A percentile compares a stretch with the other conserved stretches of the same genome.
phyloP scores from a whole-genome alignment of 345 rosid genomes.

The Brassica cretica region DNA sequence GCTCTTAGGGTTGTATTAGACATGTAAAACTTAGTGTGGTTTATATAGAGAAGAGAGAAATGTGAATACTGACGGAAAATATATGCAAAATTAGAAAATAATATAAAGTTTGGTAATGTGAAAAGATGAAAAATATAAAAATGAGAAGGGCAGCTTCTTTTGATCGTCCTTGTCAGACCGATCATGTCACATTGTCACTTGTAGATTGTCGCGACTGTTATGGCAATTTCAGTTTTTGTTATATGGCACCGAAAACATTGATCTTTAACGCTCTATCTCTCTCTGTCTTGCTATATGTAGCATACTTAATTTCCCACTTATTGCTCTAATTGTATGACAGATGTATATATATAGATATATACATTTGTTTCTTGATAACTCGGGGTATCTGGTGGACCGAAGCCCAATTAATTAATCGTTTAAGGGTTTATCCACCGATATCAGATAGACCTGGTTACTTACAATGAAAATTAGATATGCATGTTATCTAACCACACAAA shows the following conservation, averaged over 20 bases:
- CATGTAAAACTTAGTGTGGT: background rate
- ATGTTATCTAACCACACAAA: too few species aligned
- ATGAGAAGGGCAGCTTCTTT: background rate
- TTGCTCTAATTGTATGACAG: too few species aligned
- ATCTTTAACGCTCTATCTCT: background rate
- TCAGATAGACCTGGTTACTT: too few species aligned
- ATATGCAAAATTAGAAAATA: background rate
- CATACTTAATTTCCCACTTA: too few species aligned
- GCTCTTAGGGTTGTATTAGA: constrained; percentile 21
- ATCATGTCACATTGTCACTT: background rate
- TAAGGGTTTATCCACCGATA: too few species aligned
- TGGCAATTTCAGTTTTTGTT: constrained; percentile 1
- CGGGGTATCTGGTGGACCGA: too few species aligned
- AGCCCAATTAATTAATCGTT: too few species aligned
- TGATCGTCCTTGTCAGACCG: constrained; percentile 29
- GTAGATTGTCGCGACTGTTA: background rate
- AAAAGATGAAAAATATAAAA: constrained; percentile 17
- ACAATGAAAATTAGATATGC: too few species aligned
- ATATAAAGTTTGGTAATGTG: constrained; percentile 24
- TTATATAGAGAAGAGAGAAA: constrained; percentile 28
- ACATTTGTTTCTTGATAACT: too few species aligned
- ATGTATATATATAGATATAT: too few species aligned
- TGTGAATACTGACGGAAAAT: background rate
- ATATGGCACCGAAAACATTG: background rate
- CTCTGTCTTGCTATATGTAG: background rate